These are phyloP conservation scores for Biscogniauxia marginata DNA, from an alignment of 2,329 filamentous ascomycete species.

Conservation along the genomic window DNA sequence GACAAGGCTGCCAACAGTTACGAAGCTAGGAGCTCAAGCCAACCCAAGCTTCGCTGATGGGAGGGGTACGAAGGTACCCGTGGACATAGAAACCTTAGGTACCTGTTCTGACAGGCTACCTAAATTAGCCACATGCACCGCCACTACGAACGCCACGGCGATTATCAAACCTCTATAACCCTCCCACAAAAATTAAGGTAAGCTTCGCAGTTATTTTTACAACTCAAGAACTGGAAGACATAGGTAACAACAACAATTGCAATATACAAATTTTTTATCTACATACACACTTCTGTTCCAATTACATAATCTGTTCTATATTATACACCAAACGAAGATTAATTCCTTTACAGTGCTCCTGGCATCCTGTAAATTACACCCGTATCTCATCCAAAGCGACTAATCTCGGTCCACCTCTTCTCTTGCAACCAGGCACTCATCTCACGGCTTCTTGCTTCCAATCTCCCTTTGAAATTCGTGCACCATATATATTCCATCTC, in stretches of 20 bases:
- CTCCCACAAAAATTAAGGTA: too few relatives aligned
- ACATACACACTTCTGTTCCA: not conserved
- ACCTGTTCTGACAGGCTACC: too few relatives aligned
- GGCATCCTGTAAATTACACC: not conserved
- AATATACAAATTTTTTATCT: too few relatives aligned
- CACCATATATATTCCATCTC: conserved; percentile 29
- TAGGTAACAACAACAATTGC: too few relatives aligned
- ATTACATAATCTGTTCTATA: not conserved
- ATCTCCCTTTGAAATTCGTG: conserved; percentile 19
- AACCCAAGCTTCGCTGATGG: conserved; percentile 7
- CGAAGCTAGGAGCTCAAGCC: conserved; percentile 23
- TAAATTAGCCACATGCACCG: too few relatives aligned
- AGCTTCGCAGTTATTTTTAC: too few relatives aligned
- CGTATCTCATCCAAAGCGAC: conserved; percentile 22
- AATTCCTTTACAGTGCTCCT: conserved; percentile 9
- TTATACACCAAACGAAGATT: conserved; percentile 8
- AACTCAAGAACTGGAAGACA: too few relatives aligned
- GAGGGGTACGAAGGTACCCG: too few relatives aligned
- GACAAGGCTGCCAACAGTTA: conserved; percentile 31
- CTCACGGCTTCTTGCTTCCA: conserved; percentile 20
- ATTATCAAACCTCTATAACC: too few relatives aligned
- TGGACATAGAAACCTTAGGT: too few relatives aligned
- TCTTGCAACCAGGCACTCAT: conserved; percentile 23
- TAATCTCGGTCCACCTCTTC: conserved; percentile 27
- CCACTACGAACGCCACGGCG: too few relatives aligned